Conservation (phyloP, 257 asterid genomes). For the Fraxinus pennsylvanica region DNA sequence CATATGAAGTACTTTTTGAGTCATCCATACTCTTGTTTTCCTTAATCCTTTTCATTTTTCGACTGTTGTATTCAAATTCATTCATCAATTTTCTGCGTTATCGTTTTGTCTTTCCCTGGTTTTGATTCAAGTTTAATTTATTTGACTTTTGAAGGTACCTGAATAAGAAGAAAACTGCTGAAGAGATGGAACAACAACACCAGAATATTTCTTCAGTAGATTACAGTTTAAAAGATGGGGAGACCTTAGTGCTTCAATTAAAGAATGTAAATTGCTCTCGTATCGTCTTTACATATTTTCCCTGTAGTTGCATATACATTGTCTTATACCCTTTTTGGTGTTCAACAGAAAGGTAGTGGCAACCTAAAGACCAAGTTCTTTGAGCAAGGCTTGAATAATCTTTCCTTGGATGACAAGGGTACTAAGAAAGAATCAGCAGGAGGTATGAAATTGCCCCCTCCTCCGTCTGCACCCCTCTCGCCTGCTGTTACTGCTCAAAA, state of each 20-base stretch:
- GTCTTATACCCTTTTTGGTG: constrained; percentile 12
- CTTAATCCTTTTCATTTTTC: background rate
- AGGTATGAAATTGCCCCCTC: constrained; percentile 72
- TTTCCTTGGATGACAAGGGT: constrained; percentile 63
- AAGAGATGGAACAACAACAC: constrained; percentile 96
- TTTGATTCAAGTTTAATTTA: background rate
- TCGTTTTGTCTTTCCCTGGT: background rate
- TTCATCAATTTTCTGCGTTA: background rate
- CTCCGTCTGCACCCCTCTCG: constrained; percentile 62
- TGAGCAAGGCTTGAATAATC: constrained; percentile 76
- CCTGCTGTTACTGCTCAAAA: constrained; percentile 47
- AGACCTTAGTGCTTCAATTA: constrained; percentile 80
- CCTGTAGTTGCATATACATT: constrained; percentile 13
- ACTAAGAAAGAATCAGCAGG: constrained; percentile 42
- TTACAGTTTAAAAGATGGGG: constrained; percentile 96
- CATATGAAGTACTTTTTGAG: constrained; percentile 77
- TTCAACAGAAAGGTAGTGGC: constrained; percentile 59
- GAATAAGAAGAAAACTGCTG: constrained; percentile 91
- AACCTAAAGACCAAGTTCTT: constrained; percentile 69
- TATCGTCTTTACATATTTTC: background rate
- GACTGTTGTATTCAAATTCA: background rate
- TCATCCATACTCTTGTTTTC: constrained; percentile 18
- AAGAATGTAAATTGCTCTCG: constrained; percentile 54
- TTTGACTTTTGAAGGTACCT: constrained; percentile 60
- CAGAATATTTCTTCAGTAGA: constrained; percentile 81